A percentile compares a stretch with the other conserved stretches of the same genome.
These are phyloP conservation scores for Coriaria nepalensis DNA, from an alignment of 306 rosid species.

Conservation along the genomic window DNA sequence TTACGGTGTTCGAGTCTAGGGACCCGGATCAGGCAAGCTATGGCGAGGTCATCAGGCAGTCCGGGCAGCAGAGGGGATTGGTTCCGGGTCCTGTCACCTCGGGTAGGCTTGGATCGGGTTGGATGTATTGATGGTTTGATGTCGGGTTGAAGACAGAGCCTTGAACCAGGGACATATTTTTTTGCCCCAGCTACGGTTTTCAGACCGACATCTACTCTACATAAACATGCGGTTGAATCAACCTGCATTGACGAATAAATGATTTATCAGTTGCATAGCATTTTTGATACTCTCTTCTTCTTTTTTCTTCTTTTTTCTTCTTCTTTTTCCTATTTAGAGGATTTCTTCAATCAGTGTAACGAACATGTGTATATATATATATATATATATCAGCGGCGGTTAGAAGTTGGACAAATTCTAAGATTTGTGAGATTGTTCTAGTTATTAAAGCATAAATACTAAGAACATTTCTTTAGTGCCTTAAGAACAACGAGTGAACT, in stretches of 20 bases:
- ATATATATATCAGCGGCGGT: too few species aligned
- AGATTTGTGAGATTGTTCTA: too few species aligned
- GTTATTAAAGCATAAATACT: too few species aligned
- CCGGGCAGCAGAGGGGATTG: conserved; percentile 97
- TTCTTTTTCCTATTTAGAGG: too few species aligned
- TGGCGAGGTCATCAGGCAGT: conserved; percentile 98
- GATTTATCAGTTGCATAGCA: too few species aligned
- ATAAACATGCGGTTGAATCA: conserved; percentile 91
- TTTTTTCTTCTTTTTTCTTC: too few species aligned
- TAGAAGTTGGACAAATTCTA: too few species aligned
- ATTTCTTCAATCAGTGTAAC: too few species aligned
- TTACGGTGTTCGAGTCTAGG: conserved; percentile 85
- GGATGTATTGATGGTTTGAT: conserved; percentile 20
- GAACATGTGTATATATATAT: too few species aligned
- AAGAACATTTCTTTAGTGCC: too few species aligned
- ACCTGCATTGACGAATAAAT: conserved; percentile 30
- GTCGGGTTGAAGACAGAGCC: conserved; percentile 30
- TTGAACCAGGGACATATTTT: conserved; percentile 90
- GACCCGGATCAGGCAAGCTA: conserved; percentile 91
- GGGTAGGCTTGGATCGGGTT: conserved; percentile 87
- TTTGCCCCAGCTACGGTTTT: conserved; percentile 95
- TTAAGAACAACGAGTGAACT: too few species aligned
- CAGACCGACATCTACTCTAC: conserved; percentile 89
- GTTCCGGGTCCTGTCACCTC: conserved; percentile 70
- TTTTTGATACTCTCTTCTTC: too few species aligned